These are phyloP conservation scores for Tephrocybe sp. DNA, from an alignment of 768 basidiomycete genomes.

Conservation along the genomic window DNA sequence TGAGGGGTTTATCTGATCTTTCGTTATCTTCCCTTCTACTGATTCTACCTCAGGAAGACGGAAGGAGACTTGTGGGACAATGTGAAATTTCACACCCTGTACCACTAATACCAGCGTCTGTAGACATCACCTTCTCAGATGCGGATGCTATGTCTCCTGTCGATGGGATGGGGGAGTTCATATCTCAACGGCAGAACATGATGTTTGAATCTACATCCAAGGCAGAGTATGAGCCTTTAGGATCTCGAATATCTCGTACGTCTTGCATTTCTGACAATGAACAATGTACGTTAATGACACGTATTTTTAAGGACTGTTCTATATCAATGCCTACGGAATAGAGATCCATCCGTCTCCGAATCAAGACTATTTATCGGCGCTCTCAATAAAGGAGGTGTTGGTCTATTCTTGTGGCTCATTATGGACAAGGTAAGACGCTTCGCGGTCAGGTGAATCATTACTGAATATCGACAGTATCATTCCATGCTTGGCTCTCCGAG, in stretches of 20 bases:
- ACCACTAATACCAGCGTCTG: conserved; percentile 26
- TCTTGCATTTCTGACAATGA: conserved; percentile 11
- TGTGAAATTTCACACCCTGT: conserved; percentile 93
- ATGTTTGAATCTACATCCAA: conserved; percentile 62
- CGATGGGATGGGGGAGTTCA: conserved; percentile 54
- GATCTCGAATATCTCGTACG: conserved; percentile 65
- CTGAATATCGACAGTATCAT: conserved; percentile 48
- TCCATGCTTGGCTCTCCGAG: conserved; percentile 86
- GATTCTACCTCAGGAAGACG: conserved; percentile 56
- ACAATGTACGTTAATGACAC: conserved; percentile 11
- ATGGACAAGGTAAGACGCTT: conserved; percentile 75
- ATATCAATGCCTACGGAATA: conserved; percentile 89
- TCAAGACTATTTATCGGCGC: conserved; percentile 67
- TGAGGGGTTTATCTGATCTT: conserved; percentile 40
- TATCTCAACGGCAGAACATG: conserved; percentile 55
- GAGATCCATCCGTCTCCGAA: conserved; percentile 92
- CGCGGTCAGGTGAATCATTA: background rate
- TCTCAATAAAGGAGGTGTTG: conserved; percentile 62
- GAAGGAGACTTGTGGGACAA: conserved; percentile 80
- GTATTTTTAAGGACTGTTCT: conserved; percentile 62
- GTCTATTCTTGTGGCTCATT: conserved; percentile 94
- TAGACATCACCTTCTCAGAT: conserved; percentile 33
- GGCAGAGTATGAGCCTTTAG: conserved; percentile 53
- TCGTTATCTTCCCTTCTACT: conserved; percentile 2
- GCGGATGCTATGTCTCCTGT: conserved; percentile 39